phyloP scores from a whole-genome alignment of 805 yeast genomes.

The Starmera quercuum region DNA sequence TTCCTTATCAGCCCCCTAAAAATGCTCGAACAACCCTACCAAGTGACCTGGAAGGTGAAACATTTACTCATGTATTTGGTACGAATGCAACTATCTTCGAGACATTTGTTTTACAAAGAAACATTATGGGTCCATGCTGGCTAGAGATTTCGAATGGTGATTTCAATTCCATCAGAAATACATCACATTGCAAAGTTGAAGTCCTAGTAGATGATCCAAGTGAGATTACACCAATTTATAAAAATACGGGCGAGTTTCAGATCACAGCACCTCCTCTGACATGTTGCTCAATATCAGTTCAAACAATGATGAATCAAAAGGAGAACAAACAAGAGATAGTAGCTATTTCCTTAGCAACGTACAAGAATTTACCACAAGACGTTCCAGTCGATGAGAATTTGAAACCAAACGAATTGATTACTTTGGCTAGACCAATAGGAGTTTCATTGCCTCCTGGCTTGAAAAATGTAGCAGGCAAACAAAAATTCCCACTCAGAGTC shows the following conservation, averaged over 20 bases:
- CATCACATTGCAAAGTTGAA: constrained; percentile 80
- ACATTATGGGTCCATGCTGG: constrained; percentile 98
- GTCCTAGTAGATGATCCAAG: constrained; percentile 46
- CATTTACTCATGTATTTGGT: constrained; percentile 78
- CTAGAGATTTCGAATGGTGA: constrained; percentile 61
- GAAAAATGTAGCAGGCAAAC: constrained; percentile 48
- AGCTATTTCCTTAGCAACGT: constrained; percentile 72
- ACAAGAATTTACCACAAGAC: constrained; percentile 64
- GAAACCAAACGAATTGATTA: constrained; percentile 53
- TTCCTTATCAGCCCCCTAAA: constrained; percentile 67
- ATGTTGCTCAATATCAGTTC: constrained; percentile 67
- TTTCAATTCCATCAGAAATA: constrained; percentile 47
- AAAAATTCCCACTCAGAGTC: constrained; percentile 41
- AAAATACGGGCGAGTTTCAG: constrained; percentile 26
- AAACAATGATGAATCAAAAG: constrained; percentile 69
- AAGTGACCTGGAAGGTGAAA: constrained; percentile 60
- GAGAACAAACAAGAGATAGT: constrained; percentile 81
- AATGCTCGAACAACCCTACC: constrained; percentile 44
- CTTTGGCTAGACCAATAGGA: constrained; percentile 77
- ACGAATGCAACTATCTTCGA: constrained; percentile 69
- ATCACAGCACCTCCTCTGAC: constrained; percentile 60
- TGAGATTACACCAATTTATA: constrained; percentile 39
- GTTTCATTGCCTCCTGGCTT: constrained; percentile 73
- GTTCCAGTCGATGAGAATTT: constrained; percentile 57
- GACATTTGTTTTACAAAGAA: constrained; percentile 72